Evolutionary conservation across 1,139 yeast genomes (phyloP), one percentile per base, ranked within the genome.

Genomic region (Tardiomyces blankii): DNA sequence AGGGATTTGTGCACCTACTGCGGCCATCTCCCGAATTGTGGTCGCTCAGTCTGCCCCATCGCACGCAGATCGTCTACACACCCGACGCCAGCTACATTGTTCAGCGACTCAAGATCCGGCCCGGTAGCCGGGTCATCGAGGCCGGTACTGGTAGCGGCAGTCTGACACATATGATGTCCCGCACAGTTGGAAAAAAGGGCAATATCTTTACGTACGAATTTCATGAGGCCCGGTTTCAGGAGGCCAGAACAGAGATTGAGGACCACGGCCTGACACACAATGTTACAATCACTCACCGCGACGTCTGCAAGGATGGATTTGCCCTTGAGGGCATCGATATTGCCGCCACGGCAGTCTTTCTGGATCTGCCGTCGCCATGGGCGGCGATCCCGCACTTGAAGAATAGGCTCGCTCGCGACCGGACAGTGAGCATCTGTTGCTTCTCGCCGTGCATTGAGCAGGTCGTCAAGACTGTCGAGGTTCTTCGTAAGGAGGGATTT

Each of bases 141-240:
- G 96, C 97, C 0, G 99, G 99, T 38, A 93, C 99, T 0, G 99
- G 98, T 1, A 85, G 95, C 5, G 99, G 94, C 0, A 87, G 96
- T 1, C 86, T 93, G 59, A 84, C 96, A 4, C 99, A 93, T 65
- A 82, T 96, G 0, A 78, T 91, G 64, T 84, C 95, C 2, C 74
- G 99, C 57, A 78, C 91, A 0, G 81, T 84, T 1, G 80, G 80
- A 1, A 49, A 51, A 2, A 62, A 61, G 1, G 96, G 96, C 0
- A 70, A 70, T 38, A 69, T 93, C 2, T 89, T 75, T 67, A 81
- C 95, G 3, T 93, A 77, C 62, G 99, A 93, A 64, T 93, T 89
- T 65, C 98, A 93, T 60, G 83, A 82, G 57, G 82, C 83, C 12
- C 73, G 99, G 51, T 89, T 70, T 57, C 59, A 73, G 42, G 95